A percentile compares a stretch with the other conserved stretches of the same genome.
Evolutionary conservation across 306 rosid species (phyloP).

Genomic region (Cyamopsis tetragonoloba): DNA sequence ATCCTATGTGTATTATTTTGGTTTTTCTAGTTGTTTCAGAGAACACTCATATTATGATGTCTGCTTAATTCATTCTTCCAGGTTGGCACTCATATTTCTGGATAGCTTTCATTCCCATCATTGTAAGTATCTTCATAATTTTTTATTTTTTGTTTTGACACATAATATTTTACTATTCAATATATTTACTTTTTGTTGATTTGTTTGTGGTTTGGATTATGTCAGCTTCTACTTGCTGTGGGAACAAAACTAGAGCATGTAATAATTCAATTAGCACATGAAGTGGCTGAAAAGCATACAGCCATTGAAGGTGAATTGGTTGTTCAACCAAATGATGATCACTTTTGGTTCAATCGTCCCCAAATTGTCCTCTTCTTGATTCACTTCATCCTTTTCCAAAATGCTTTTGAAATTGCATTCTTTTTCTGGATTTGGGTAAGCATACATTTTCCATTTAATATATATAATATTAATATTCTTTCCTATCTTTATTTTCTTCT

Average conservation of each 20-base stretch:
- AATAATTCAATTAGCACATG: conserved; percentile 76
- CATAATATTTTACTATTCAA: not conserved
- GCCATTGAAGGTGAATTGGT: conserved; percentile 79
- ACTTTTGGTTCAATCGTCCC: conserved; percentile 81
- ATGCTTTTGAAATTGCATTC: conserved; percentile 84
- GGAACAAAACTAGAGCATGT: conserved; percentile 86
- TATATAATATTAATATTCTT: too few relatives aligned
- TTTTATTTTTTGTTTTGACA: not conserved
- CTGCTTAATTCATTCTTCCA: conserved; percentile 33
- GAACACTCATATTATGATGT: not conserved
- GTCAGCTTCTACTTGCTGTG: conserved; percentile 84
- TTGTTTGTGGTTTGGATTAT: not conserved
- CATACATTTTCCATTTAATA: too few relatives aligned
- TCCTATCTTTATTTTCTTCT: not conserved
- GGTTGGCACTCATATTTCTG: conserved; percentile 94
- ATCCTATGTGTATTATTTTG: not conserved
- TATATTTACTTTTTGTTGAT: not conserved
- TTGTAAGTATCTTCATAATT: conserved; percentile 50
- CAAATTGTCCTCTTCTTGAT: conserved; percentile 73
- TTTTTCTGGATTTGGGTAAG: conserved; percentile 89
- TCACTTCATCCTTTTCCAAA: conserved; percentile 92
- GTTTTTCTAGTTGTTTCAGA: not conserved
- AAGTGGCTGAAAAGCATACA: conserved; percentile 79
- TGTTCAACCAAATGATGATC: conserved; percentile 81
- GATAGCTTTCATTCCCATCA: conserved; percentile 82